A percentile compares a stretch with the other conserved stretches of the same genome.
phyloP scores from a whole-genome alignment of 179 eudicot genomes.

The Beta macrorhiza region DNA sequence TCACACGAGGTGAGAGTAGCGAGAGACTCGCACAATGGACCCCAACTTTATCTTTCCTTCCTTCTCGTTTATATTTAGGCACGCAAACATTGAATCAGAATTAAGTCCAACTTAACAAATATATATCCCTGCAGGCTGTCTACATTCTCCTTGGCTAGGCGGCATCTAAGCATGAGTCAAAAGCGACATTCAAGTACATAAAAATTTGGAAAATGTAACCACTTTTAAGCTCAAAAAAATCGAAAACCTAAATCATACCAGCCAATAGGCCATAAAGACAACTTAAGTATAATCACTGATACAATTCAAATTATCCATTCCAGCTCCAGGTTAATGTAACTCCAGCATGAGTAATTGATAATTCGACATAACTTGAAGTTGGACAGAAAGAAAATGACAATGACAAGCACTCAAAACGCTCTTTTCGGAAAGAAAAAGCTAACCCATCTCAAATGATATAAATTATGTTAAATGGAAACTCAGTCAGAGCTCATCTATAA shows the following conservation, averaged over 20 bases:
- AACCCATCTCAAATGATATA: background rate
- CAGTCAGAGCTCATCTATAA: background rate
- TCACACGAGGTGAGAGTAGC: background rate
- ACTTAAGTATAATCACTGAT: background rate
- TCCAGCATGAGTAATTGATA: no score
- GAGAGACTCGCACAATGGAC: background rate
- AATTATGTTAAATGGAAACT: background rate
- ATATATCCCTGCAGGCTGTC: background rate
- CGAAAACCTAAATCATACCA: no score
- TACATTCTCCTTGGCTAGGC: no score
- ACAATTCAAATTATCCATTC: background rate
- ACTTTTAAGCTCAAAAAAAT: background rate
- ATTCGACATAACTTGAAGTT: no score
- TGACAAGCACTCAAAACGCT: background rate
- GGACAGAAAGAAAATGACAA: background rate
- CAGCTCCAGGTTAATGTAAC: no score
- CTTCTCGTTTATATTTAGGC: background rate
- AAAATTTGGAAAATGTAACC: no score
- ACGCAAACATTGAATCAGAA: background rate
- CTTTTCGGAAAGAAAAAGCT: no score
- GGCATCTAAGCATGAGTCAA: no score
- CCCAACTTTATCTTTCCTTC: background rate
- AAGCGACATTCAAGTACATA: no score
- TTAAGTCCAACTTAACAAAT: background rate
- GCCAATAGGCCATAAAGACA: no score